Conservation (phyloP, 2,329 filamentous ascomycete genomes). For the Fusarium sp. region DNA sequence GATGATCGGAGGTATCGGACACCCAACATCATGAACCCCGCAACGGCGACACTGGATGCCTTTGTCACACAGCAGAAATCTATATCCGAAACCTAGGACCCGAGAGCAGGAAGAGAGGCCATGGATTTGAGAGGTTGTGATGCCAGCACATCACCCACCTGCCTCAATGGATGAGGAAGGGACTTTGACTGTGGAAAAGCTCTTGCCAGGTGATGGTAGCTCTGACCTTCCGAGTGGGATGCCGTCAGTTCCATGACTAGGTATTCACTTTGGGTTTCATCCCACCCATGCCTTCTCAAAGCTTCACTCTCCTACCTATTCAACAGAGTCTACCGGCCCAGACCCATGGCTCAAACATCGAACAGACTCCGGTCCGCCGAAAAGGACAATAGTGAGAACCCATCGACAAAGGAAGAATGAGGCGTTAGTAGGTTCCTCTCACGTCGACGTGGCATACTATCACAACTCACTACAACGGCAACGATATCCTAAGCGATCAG, state of each 20-base stretch:
- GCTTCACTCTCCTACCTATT: background rate
- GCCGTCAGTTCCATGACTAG: background rate
- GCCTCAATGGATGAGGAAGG: background rate
- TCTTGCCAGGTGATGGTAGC: background rate
- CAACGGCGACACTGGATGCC: constrained; percentile 4
- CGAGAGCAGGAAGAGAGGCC: background rate
- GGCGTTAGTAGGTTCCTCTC: background rate
- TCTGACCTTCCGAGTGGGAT: background rate
- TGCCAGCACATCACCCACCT: background rate
- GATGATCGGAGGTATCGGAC: background rate
- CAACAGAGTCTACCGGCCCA: background rate
- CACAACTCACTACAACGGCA: background rate
- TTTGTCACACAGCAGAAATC: background rate
- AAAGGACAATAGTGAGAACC: background rate
- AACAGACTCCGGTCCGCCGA: background rate
- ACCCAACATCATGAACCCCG: constrained; percentile 10
- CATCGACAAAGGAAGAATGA: background rate
- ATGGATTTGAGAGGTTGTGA: background rate
- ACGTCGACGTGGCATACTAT: background rate
- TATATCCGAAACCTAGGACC: background rate
- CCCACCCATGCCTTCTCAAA: background rate
- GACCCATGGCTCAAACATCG: background rate
- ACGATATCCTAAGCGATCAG: background rate
- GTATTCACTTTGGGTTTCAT: background rate
- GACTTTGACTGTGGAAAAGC: background rate